Base-by-base conservation (phyloP, 441 rosid genomes). In the Melastoma candidum region DNA sequence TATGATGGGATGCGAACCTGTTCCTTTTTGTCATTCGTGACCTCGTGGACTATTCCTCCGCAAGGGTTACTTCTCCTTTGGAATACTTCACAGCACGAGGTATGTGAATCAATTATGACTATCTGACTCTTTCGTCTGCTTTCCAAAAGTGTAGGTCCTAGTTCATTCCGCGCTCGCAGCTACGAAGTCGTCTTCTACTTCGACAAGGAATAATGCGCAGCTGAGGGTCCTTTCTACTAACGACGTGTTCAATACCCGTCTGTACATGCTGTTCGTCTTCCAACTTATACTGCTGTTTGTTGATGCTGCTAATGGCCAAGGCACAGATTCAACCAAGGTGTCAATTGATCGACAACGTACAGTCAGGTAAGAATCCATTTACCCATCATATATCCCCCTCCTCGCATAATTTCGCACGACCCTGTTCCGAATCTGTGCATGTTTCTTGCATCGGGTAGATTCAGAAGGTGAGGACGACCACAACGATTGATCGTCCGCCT, bases 11-110 rank as follows among this genome's bases (percentile, higher is more conserved):
- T 72, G 3, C 78, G 85, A 8, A 66, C 70, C 59, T 41, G 72
- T 27, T 69, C 68, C 7, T 79, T 82, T 51, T 51, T 75, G 63
- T 68, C 74, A 61, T 82, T 77, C 57, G 74, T 68, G 6, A 54
- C 74, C 68, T 75, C 73, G 46, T 82, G 76, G 74, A 69, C 73
- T 14, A 46, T 17, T 71, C 54, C 67, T 82, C 24, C 82, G 85
- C 47, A 69, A 75, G 54, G 59, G 72, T 51, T 64, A 70, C 66
- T 82, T 69, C 53, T 81, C 89, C 6, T 77, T 75, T 52, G 73
- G 83, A 85, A 49, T 79, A 56, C 69, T 82, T 41, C 48, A 80
- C 83, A 82, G 85, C 52, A 79, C 89, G 44, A 77, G 79, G 89
- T 79, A 60, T 32, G 69, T 57, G 36, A 44, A 46, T 52, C 24